Evolutionary conservation across 306 rosid genomes (phyloP).

Genomic region (Alnus glutinosa): DNA sequence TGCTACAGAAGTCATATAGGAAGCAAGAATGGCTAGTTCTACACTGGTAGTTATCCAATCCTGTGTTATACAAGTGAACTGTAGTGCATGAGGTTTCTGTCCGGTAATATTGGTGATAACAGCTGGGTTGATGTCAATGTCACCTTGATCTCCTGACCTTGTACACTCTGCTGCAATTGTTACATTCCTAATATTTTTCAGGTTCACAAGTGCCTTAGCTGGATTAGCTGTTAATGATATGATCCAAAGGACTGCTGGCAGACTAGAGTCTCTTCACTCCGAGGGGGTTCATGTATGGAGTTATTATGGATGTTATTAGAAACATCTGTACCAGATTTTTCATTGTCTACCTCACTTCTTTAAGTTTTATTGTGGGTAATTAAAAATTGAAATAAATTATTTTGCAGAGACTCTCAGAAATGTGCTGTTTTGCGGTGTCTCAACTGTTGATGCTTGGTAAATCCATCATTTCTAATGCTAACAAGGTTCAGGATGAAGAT

Average conservation of each 20-base stretch:
- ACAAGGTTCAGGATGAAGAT: conserved; percentile 60
- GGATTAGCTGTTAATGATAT: conserved; percentile 80
- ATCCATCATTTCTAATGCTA: conserved; percentile 71
- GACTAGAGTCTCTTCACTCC: conserved; percentile 90
- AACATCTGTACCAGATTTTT: conserved; percentile 6
- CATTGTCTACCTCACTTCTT: not conserved
- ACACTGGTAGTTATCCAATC: not conserved
- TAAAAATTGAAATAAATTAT: conserved; percentile 16
- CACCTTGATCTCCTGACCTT: not conserved
- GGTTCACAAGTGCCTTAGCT: conserved; percentile 73
- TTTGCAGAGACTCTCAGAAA: conserved; percentile 93
- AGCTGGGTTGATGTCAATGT: conserved; percentile 4
- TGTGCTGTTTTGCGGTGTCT: conserved; percentile 88
- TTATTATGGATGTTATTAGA: conserved; percentile 19
- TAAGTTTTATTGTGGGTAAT: not conserved
- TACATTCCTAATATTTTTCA: conserved; percentile 41
- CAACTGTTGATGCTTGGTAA: conserved; percentile 77
- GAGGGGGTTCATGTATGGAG: conserved; percentile 93
- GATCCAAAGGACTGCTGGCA: conserved; percentile 74
- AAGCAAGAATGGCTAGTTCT: not conserved
- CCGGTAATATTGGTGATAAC: not conserved
- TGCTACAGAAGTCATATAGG: not conserved
- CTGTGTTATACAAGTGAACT: not conserved
- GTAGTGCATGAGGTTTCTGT: not conserved
- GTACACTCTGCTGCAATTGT: conserved; percentile 13